phyloP scores from a whole-genome alignment of 805 yeast genomes.

The Cyberlindnera maclurae region DNA sequence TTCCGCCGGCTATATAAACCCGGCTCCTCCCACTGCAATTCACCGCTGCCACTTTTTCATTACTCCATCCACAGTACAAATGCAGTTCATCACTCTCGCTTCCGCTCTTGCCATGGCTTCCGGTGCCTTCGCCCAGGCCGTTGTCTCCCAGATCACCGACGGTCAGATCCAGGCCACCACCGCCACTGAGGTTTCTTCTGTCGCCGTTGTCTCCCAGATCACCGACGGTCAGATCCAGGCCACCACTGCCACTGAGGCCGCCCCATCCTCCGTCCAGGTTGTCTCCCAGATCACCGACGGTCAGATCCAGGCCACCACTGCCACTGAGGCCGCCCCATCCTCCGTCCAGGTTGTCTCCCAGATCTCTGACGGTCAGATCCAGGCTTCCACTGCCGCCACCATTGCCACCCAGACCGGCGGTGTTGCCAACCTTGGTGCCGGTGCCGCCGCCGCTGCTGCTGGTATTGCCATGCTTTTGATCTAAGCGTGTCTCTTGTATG shows the following conservation, averaged over 20 bases:
- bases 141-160: constrained; percentile 40
- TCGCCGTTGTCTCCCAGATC: constrained; percentile 42
- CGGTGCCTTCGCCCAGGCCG: constrained; percentile 23
- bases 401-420: constrained; percentile 25
- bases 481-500: constrained; percentile 4
- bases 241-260: constrained; percentile 11
- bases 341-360: constrained; percentile 21
- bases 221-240: constrained; percentile 39
- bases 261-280: constrained; percentile 21
- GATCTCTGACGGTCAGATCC: constrained; percentile 26
- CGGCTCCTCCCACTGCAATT: no score
- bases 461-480: constrained; percentile 18
- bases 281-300: constrained; percentile 38
- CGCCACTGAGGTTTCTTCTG: constrained; percentile 7
- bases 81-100: constrained; percentile 17
- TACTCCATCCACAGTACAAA: not conserved
- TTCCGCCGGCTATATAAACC: no score
- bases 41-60: no score
- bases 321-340: constrained; percentile 6
- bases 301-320: constrained; percentile 27
- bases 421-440: constrained; percentile 16
- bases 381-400: constrained; percentile 23
- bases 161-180: constrained; percentile 32
- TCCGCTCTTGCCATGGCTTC: constrained; percentile 12
- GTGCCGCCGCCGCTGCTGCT: constrained; percentile 19